Evolutionary conservation across 768 basidiomycete species (phyloP).

Genomic region (Serendipita sp.): DNA sequence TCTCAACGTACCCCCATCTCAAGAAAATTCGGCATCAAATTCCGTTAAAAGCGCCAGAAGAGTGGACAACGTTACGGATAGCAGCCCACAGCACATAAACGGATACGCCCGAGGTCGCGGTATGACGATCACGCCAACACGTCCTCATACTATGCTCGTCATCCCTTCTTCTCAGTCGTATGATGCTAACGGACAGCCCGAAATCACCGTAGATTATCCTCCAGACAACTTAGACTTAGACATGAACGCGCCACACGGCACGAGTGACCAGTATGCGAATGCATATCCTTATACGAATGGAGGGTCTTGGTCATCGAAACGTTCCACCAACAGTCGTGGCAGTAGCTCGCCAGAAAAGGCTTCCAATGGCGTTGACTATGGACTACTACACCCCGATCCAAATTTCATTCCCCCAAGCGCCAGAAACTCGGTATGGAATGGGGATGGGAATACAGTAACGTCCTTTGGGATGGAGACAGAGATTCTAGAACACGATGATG

Average conservation of each 20-base stretch:
- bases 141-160: neutral
- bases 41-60: neutral
- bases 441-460: neutral
- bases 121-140: neutral
- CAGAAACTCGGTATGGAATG: neutral
- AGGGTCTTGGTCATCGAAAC: neutral
- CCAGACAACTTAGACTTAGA: neutral
- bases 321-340: neutral
- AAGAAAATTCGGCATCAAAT: neutral
- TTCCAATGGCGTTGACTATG: neutral
- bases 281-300: neutral
- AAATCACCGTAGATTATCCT: too few species aligned
- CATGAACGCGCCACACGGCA: neutral
- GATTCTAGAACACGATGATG: slow-evolving; percentile 32
- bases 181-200: too few species aligned
- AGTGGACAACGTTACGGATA: neutral
- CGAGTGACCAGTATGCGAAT: neutral
- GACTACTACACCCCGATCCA: neutral
- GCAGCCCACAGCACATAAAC: neutral
- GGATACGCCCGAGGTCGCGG: neutral
- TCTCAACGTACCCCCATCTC: neutral
- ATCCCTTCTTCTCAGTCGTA: neutral
- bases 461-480: slow-evolving; percentile 49
- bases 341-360: neutral
- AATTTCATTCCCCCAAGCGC: neutral